Evolutionary conservation across 1,139 yeast species (phyloP).

Genomic region (Diutina sp.): DNA sequence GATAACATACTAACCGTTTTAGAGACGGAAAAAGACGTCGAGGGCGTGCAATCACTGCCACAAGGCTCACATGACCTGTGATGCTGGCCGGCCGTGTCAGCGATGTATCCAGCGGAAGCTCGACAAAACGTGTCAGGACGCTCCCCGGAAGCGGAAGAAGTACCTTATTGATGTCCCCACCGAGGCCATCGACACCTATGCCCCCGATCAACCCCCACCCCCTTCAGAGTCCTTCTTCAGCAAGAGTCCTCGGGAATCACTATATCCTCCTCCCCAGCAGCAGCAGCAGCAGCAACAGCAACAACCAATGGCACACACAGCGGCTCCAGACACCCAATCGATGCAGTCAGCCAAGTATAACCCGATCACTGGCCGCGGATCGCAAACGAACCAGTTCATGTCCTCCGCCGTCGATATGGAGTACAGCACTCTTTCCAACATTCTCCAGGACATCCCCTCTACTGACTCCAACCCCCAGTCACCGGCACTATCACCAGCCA

Average conservation of each 20-base stretch:
- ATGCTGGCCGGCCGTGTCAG: slow-evolving; percentile 66
- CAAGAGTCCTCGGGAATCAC: background rate
- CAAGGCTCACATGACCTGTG: slow-evolving; percentile 81
- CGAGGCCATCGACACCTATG: background rate
- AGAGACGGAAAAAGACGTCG: slow-evolving; percentile 42
- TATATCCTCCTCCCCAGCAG: slow-evolving; percentile 2
- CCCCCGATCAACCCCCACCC: background rate
- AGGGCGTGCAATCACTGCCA: slow-evolving; percentile 86
- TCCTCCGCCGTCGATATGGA: slow-evolving; percentile 75
- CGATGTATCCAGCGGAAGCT: slow-evolving; percentile 66
- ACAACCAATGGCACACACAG: background rate
- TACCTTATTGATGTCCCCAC: slow-evolving; percentile 50
- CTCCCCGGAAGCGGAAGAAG: slow-evolving; percentile 78
- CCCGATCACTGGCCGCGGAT: background rate
- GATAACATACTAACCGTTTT: background rate
- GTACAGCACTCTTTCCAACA: slow-evolving; percentile 64
- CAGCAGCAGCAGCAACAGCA: slow-evolving; percentile 5
- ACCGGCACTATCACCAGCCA: background rate
- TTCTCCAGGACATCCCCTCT: slow-evolving; percentile 39
- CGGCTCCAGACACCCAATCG: slow-evolving; percentile 4
- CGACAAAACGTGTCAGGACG: slow-evolving; percentile 70
- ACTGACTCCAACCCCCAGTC: slow-evolving; percentile 1
- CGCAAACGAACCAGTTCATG: slow-evolving; percentile 21
- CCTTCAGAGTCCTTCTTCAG: background rate
- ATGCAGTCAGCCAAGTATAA: background rate